A percentile compares a stretch with the other conserved stretches of the same genome.
phyloP scores from a whole-genome alignment of 352 stramenopile genomes.

The Phytophthora citrophthora region DNA sequence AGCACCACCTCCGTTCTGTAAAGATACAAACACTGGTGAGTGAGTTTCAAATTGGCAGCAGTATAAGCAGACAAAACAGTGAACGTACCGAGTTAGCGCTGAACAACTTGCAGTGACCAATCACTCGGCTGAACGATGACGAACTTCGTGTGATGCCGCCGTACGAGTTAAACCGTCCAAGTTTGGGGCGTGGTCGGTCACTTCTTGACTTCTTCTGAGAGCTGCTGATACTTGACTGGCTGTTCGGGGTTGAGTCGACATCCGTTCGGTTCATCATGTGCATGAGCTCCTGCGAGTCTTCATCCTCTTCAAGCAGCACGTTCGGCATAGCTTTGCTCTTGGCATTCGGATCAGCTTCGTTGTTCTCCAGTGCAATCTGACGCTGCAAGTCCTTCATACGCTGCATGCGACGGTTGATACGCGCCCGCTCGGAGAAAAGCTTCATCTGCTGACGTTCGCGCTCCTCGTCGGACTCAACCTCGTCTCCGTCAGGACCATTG shows the following conservation, averaged over 20 bases:
- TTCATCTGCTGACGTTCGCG: slow-evolving; percentile 88
- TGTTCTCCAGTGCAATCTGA: slow-evolving; percentile 55
- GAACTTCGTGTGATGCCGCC: slow-evolving; percentile 50
- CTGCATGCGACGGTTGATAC: slow-evolving; percentile 87
- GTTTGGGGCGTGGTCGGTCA: slow-evolving; percentile 33
- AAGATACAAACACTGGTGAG: slow-evolving; percentile 4
- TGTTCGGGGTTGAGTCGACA: slow-evolving; percentile 28
- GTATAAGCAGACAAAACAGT: background rate
- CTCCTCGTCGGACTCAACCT: slow-evolving; percentile 79
- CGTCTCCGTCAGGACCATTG: slow-evolving; percentile 44
- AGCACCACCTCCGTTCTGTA: slow-evolving; percentile 18
- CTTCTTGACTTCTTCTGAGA: slow-evolving; percentile 13
- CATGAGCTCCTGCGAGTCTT: slow-evolving; percentile 79
- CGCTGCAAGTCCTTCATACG: slow-evolving; percentile 85
- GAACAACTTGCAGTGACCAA: slow-evolving; percentile 79
- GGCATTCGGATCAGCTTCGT: slow-evolving; percentile 34
- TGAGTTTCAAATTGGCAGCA: slow-evolving; percentile 7
- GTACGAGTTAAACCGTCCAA: slow-evolving; percentile 67
- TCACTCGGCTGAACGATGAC: slow-evolving; percentile 74
- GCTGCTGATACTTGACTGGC: background rate
- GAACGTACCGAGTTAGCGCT: slow-evolving; percentile 60
- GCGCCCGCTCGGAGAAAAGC: slow-evolving; percentile 79
- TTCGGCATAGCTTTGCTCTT: slow-evolving; percentile 50
- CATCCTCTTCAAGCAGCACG: slow-evolving; percentile 75
- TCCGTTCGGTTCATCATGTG: slow-evolving; percentile 70